A percentile compares a stretch with the other conserved stretches of the same genome.
Evolutionary conservation across 2,329 filamentous ascomycete genomes (phyloP).

Genomic region (Trichophaea hybrida): DNA sequence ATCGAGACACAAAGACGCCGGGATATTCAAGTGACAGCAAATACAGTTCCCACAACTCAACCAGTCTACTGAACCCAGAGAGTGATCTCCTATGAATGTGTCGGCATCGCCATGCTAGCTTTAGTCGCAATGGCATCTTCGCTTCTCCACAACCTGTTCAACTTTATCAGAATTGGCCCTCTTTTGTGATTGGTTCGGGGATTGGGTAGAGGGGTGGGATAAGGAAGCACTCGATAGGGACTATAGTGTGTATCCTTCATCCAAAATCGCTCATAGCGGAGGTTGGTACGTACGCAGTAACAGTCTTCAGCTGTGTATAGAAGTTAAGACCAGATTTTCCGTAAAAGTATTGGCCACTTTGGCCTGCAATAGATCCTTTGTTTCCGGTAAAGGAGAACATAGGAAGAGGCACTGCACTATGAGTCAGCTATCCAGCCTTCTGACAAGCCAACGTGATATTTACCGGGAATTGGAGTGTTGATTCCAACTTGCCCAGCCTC

Average conservation of each 20-base stretch:
- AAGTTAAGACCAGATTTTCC: constrained; percentile 84
- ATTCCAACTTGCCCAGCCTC: constrained; percentile 77
- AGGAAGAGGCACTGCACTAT: constrained; percentile 38
- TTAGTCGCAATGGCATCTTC: constrained; percentile 74
- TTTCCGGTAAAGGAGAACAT: constrained; percentile 60
- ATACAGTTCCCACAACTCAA: too few species aligned
- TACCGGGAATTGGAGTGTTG: constrained; percentile 41
- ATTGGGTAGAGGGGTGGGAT: too few species aligned
- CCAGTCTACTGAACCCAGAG: background rate
- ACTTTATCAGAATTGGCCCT: background rate
- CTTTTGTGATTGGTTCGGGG: background rate
- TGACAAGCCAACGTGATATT: background rate
- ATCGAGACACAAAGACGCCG: too few species aligned
- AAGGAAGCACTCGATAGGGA: too few species aligned
- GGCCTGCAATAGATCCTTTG: constrained; percentile 85
- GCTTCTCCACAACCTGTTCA: constrained; percentile 58
- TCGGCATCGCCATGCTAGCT: constrained; percentile 81
- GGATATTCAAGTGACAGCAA: too few species aligned
- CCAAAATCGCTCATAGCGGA: background rate
- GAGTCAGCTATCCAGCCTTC: background rate
- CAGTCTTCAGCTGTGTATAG: constrained; percentile 95
- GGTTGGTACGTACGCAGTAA: constrained; percentile 41
- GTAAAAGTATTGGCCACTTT: constrained; percentile 88
- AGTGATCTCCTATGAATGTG: constrained; percentile 33
- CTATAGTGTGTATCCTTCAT: too few species aligned